phyloP scores from a whole-genome alignment of 345 rosid genomes.

The Eucalyptus erythrocorys region DNA sequence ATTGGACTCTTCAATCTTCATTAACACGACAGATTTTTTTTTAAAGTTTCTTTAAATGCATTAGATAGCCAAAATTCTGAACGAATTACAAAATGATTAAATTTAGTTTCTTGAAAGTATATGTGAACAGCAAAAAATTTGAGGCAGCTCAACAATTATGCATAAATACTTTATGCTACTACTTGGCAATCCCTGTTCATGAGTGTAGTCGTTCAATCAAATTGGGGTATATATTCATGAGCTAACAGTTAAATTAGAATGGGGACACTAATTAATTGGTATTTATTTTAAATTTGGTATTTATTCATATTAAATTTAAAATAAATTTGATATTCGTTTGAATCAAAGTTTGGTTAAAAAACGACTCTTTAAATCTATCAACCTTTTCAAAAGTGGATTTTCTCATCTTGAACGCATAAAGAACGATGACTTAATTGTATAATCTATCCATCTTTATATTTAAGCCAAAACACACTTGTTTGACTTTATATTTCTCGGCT shows the following conservation, averaged over 20 bases:
- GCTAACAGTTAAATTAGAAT: neutral
- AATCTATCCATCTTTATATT: neutral
- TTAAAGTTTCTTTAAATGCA: neutral
- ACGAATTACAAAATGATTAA: neutral
- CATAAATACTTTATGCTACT: neutral
- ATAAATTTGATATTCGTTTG: neutral
- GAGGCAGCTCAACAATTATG: neutral
- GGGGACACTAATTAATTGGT: neutral
- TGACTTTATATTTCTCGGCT: neutral
- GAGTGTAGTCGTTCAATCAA: neutral
- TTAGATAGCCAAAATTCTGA: neutral
- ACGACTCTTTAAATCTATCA: neutral
- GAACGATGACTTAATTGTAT: fast-evolving
- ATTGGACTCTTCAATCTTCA: neutral
- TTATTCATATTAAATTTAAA: neutral
- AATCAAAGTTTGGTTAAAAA: neutral
- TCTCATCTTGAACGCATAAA: too few species aligned
- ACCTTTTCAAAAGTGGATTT: neutral
- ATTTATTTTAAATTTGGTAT: too few species aligned
- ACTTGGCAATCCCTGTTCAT: too few species aligned
- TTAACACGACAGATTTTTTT: neutral
- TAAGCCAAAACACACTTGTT: neutral
- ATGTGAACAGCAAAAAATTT: neutral
- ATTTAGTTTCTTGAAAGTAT: neutral
- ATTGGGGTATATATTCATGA: neutral